phyloP scores from a whole-genome alignment of 208 protist species.

The Crithidia mellificae region DNA sequence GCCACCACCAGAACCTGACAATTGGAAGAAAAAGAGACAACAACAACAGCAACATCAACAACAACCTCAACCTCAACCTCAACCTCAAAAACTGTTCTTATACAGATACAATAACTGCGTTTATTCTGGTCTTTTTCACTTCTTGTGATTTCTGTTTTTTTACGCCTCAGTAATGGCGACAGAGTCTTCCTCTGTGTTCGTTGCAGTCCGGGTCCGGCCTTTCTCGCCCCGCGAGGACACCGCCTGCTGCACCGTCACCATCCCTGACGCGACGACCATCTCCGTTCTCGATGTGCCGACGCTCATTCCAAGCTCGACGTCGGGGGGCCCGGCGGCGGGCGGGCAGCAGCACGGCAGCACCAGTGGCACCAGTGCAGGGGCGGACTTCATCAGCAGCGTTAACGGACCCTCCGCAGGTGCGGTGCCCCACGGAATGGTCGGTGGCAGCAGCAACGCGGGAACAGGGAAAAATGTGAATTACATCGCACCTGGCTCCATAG shows the following conservation, averaged over 20 bases:
- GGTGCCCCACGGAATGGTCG: not conserved
- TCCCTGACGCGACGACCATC: conserved; percentile 54
- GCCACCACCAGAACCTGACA: too few species aligned
- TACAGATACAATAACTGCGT: too few species aligned
- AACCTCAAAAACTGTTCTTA: too few species aligned
- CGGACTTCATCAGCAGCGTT: not conserved
- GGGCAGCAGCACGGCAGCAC: not conserved
- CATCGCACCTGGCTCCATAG: not conserved
- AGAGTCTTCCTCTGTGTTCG: conserved; percentile 72
- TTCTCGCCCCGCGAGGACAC: conserved; percentile 65
- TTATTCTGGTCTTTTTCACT: not conserved
- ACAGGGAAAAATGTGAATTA: not conserved
- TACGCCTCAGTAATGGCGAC: conserved; percentile 39
- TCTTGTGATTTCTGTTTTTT: not conserved
- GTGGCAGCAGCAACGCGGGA: not conserved
- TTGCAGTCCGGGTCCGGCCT: conserved; percentile 75
- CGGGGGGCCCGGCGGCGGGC: conserved; percentile 8
- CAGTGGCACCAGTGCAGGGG: not conserved
- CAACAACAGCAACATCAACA: too few species aligned
- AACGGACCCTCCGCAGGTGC: not conserved
- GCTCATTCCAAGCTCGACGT: conserved; percentile 20
- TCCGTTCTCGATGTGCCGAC: conserved; percentile 55
- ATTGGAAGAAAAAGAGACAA: too few species aligned
- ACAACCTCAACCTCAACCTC: too few species aligned
- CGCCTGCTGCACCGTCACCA: conserved; percentile 55